A percentile compares a stretch with the other conserved stretches of the same genome.
These are phyloP conservation scores for Tilletiaria anomala DNA, from an alignment of 1,284 basidiomycete genomes.

Conservation along the genomic window DNA sequence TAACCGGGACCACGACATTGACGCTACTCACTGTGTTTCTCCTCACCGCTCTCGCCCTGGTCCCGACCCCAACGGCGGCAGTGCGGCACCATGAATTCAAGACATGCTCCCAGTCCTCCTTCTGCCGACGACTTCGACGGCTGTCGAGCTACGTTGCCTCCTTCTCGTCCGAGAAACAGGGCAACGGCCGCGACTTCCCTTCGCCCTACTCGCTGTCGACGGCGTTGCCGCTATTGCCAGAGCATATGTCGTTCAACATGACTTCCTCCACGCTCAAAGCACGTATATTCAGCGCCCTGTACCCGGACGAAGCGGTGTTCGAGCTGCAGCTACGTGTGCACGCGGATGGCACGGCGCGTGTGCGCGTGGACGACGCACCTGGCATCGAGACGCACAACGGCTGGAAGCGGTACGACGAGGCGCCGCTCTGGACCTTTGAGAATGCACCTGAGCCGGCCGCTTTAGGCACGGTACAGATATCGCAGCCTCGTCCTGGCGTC, in stretches of 20 bases:
- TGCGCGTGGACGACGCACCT: constrained; percentile 29
- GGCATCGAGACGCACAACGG: constrained; percentile 16
- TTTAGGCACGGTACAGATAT: not conserved
- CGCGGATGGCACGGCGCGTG: constrained; percentile 29
- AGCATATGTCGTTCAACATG: constrained; percentile 8
- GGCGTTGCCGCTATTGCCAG: too few relatives aligned
- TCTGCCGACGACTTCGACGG: constrained; percentile 33
- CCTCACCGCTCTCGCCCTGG: too few relatives aligned
- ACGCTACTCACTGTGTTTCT: too few relatives aligned
- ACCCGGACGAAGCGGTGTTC: constrained; percentile 25
- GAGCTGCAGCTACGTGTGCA: constrained; percentile 23
- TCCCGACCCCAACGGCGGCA: too few relatives aligned
- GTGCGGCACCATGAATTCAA: constrained; percentile 29
- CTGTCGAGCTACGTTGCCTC: constrained; percentile 6
- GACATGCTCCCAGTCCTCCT: constrained; percentile 32
- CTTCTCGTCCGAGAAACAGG: constrained; percentile 1
- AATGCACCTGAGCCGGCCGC: constrained; percentile 15
- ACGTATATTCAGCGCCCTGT: constrained; percentile 21
- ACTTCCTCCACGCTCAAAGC: constrained; percentile 10
- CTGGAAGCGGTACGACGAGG: constrained; percentile 32
- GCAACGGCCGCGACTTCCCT: constrained; percentile 7
- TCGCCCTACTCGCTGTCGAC: constrained; percentile 23
- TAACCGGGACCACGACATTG: too few relatives aligned
- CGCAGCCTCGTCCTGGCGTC: not conserved
- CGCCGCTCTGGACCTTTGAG: constrained; percentile 25